These are phyloP conservation scores for Aspergillus incahuasiensis DNA, from an alignment of 495 filamentous ascomycete species.

Conservation along the genomic window DNA sequence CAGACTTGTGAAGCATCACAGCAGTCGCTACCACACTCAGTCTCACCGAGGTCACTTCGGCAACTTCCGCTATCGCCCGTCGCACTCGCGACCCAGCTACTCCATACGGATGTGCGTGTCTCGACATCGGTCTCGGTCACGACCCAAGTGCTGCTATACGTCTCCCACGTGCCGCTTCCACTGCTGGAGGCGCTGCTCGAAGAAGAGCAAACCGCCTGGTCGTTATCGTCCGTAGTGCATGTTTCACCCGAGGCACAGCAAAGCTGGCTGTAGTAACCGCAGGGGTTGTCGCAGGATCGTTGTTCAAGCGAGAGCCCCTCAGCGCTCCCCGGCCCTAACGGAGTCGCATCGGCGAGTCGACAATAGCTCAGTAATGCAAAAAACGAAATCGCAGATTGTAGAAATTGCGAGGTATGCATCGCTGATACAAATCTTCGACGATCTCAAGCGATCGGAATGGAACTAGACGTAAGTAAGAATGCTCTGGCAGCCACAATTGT, in stretches of 20 bases:
- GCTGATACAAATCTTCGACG: conserved; percentile 5
- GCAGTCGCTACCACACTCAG: conserved; percentile 67
- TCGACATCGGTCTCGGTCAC: conserved; percentile 58
- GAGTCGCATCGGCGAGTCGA: conserved; percentile 35
- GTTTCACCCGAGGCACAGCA: conserved; percentile 59
- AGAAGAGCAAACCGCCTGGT: conserved; percentile 50
- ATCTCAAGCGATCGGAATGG: not conserved
- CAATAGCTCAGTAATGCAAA: conserved; percentile 24
- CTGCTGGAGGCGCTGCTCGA: conserved; percentile 13
- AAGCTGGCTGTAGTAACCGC: conserved; percentile 61
- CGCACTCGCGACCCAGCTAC: conserved; percentile 41
- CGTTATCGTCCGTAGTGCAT: conserved; percentile 58
- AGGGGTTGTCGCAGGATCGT: conserved; percentile 55
- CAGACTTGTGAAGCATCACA: conserved; percentile 72
- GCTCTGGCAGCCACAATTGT: conserved; percentile 6
- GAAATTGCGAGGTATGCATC: conserved; percentile 28
- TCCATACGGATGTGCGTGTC: conserved; percentile 65
- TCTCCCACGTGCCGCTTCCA: conserved; percentile 34
- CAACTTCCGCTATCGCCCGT: conserved; percentile 40
- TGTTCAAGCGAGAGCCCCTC: conserved; percentile 31
- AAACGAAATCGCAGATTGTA: conserved; percentile 25
- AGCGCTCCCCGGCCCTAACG: conserved; percentile 13
- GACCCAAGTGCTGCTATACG: conserved; percentile 66
- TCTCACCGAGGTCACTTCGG: conserved; percentile 54
- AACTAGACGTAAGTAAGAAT: not conserved